phyloP scores from a whole-genome alignment of 1,139 yeast genomes.

The Pneumocystis jirovecii region DNA sequence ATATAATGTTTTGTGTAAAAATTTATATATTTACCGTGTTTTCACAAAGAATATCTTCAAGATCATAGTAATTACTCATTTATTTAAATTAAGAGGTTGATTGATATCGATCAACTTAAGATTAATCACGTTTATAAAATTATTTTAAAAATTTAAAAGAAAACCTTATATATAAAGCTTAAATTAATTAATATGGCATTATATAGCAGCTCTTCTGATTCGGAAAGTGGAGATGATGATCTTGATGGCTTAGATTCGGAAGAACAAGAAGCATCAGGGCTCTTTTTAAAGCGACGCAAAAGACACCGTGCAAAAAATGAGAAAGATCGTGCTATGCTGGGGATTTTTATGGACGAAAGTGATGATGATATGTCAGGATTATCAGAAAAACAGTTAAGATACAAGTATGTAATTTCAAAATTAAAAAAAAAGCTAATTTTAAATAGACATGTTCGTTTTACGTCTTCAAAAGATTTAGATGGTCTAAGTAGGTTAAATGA shows the following conservation, averaged over 20 bases:
- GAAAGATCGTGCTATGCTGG: conserved; percentile 12
- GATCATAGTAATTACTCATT: not conserved
- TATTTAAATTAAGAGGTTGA: not conserved
- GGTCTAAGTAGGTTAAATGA: not conserved
- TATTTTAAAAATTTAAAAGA: not conserved
- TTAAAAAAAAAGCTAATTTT: conserved; percentile 7
- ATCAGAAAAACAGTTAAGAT: conserved; percentile 11
- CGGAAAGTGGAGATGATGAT: not conserved
- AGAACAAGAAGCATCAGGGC: not conserved
- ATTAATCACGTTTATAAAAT: not conserved
- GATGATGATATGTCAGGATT: conserved; percentile 6
- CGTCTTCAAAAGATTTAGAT: not conserved
- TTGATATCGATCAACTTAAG: not conserved
- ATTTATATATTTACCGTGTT: not conserved
- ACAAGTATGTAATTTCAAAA: conserved; percentile 11
- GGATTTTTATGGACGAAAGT: conserved; percentile 14
- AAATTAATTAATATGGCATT: not conserved
- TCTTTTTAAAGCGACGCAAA: conserved; percentile 1
- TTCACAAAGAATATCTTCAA: not conserved
- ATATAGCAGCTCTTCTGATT: not conserved
- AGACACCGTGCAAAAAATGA: not conserved
- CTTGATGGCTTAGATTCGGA: not conserved
- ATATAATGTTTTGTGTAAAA: too few species aligned
- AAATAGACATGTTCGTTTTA: not conserved
- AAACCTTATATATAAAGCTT: too few species aligned